Base-by-base conservation (phyloP, 495 filamentous ascomycete genomes). In the Aspergillus conjunctus region DNA sequence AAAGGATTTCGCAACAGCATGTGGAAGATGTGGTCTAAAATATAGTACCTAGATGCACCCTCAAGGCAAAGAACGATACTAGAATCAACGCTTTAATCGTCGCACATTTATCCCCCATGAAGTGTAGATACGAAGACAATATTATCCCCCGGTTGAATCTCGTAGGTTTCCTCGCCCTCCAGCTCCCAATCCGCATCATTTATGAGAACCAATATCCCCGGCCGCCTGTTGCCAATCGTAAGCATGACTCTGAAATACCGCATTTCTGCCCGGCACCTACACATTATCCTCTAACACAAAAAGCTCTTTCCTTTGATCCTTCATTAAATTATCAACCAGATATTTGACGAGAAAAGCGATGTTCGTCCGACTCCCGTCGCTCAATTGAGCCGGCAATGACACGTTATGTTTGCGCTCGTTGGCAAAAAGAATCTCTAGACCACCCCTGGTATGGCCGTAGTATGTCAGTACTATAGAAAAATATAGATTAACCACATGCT, bases 101-200 rank as follows among this genome's bases (percentile, higher is more conserved):
- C 50, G 51, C 45, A 39, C 54, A 41, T 34, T 66, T 78, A 96
- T 58, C 94, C 94, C 30, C 94, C 94, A 73, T 99, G 94, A 32
- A 99, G 80, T n/a, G 94, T 99, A 54, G 92, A 96, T 52, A 99
- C 93, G 73, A 99, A 99, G 52, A 97, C 78, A 68, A 99, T 89
- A 66, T 90, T 93, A 75, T 99, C 94, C 22, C 85, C 81, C 21
- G 78, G 69, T 73, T 93, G 86, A 56, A 98, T 78, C 68, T 91
- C 87, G 71, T 97, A 98, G 57, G 81, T 82, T 63, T 92, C 92
- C 73, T 97, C 93, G 8, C 93, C 94, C 74, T 98, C 95, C 14
- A 99, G 84, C 75, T 97, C 93, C 94, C 94, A 99, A 70, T 99
- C 94, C 44, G 90, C 88, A 65, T 99, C 93, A 71, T 99, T 99